phyloP scores from a whole-genome alignment of 2,329 filamentous ascomycete species.

The Talaromyces sp. region DNA sequence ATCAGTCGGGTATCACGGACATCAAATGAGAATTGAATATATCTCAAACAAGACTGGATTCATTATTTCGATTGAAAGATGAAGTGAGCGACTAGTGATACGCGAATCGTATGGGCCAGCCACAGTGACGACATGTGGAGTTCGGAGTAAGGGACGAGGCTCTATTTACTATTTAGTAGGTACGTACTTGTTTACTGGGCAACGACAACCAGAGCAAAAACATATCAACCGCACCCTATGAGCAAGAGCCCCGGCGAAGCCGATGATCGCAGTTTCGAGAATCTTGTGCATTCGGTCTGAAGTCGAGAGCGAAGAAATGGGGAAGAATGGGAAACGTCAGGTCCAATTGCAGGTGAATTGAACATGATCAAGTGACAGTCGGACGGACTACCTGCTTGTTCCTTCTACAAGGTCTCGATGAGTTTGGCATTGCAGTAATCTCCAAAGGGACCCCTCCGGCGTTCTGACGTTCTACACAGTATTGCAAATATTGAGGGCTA shows the following conservation, averaged over 20 bases:
- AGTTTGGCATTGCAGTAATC: background rate
- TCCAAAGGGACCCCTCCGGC: background rate
- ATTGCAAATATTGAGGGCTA: no score
- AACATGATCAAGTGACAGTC: no score
- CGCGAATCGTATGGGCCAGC: conserved; percentile 1
- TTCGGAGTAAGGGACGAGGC: conserved; percentile 2
- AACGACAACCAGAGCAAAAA: no score
- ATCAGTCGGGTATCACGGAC: background rate
- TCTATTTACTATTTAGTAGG: no score
- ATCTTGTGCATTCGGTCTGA: conserved; percentile 69
- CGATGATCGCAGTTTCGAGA: no score
- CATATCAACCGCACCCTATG: conserved; percentile 68
- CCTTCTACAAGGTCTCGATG: conserved; percentile 45
- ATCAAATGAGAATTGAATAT: background rate
- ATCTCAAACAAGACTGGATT: background rate
- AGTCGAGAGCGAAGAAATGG: conserved; percentile 65
- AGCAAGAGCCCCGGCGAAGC: conserved; percentile 65
- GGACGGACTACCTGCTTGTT: no score
- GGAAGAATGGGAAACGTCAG: conserved; percentile 59
- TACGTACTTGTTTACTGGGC: no score
- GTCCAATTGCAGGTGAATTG: conserved; percentile 49
- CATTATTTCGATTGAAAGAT: background rate
- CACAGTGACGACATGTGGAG: conserved; percentile 10
- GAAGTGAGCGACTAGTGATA: background rate
- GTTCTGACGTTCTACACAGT: background rate